Evolutionary conservation across 371 early-diverging fungal species (phyloP).

Genomic region (Apophysomyces sp.): DNA sequence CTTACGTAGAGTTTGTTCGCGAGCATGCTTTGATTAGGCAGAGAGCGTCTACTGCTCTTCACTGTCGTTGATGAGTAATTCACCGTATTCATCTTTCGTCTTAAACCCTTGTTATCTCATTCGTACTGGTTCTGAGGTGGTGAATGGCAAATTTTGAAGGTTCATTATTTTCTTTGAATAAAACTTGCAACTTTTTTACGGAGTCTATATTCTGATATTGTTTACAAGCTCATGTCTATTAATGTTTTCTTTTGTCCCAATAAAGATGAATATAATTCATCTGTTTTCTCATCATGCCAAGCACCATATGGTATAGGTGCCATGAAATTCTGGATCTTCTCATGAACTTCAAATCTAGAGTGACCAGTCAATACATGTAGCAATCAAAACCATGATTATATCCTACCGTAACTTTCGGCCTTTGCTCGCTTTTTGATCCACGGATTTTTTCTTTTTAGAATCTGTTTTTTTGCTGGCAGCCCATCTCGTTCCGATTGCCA

Average conservation of each 20-base stretch:
- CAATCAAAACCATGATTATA: background rate
- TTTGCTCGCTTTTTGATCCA: conserved; percentile 89
- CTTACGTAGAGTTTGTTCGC: too few species aligned
- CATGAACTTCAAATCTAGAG: conserved; percentile 84
- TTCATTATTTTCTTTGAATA: too few species aligned
- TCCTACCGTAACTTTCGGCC: conserved; percentile 81
- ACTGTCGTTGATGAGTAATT: too few species aligned
- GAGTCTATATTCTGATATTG: background rate
- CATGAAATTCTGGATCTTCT: conserved; percentile 95
- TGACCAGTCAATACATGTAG: background rate
- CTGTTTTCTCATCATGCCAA: conserved; percentile 91
- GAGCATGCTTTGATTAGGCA: too few species aligned
- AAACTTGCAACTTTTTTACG: too few species aligned
- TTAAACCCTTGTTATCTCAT: too few species aligned
- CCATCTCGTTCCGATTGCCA: conserved; percentile 78
- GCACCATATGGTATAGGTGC: conserved; percentile 82
- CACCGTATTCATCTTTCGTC: too few species aligned
- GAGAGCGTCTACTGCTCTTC: too few species aligned
- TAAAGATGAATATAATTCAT: conserved; percentile 83
- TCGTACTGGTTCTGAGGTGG: too few species aligned
- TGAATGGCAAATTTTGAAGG: too few species aligned
- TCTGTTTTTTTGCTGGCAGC: conserved; percentile 73
- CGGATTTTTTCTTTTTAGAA: conserved; percentile 72
- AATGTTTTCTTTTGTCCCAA: conserved; percentile 63
- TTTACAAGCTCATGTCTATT: conserved; percentile 5